Evolutionary conservation across 1,284 basidiomycete species (phyloP).

Genomic region (Athelia sp.): DNA sequence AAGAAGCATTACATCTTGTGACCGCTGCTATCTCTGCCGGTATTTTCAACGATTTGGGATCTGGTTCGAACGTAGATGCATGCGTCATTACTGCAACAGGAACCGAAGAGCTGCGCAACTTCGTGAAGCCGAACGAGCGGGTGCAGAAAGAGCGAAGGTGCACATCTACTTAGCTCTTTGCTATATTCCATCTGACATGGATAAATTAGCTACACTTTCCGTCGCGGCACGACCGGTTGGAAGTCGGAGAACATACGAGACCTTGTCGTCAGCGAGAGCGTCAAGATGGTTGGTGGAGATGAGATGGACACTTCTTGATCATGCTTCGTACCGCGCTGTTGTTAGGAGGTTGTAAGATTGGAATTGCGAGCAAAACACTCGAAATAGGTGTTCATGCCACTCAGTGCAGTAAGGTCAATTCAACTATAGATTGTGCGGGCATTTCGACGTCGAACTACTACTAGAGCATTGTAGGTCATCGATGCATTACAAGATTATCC

Average conservation of each 20-base stretch:
- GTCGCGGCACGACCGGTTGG: conserved; percentile 84
- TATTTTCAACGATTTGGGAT: conserved; percentile 99
- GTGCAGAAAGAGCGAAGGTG: conserved; percentile 73
- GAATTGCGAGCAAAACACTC: too few relatives aligned
- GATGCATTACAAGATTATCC: too few relatives aligned
- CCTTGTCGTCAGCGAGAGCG: conserved; percentile 69
- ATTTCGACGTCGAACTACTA: too few relatives aligned
- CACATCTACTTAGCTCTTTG: background rate
- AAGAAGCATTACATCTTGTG: conserved; percentile 82
- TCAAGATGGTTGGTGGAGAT: conserved; percentile 50
- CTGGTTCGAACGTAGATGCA: conserved; percentile 96
- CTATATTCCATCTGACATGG: background rate
- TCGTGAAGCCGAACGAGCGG: conserved; percentile 88
- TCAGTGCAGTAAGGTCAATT: too few relatives aligned
- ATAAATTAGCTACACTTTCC: conserved; percentile 62
- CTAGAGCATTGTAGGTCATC: too few relatives aligned
- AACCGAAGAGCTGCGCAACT: conserved; percentile 89
- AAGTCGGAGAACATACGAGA: conserved; percentile 74
- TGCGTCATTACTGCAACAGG: conserved; percentile 85
- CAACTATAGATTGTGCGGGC: too few relatives aligned
- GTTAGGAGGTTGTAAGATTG: too few relatives aligned
- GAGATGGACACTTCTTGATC: conserved; percentile 60
- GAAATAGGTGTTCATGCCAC: too few relatives aligned
- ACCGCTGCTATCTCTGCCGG: conserved; percentile 88
- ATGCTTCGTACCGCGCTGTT: too few relatives aligned